Evolutionary conservation across 2,329 filamentous ascomycete species (phyloP), one percentile per base, ranked within the genome.

Genomic region (Aspergillus transmontanensis): DNA sequence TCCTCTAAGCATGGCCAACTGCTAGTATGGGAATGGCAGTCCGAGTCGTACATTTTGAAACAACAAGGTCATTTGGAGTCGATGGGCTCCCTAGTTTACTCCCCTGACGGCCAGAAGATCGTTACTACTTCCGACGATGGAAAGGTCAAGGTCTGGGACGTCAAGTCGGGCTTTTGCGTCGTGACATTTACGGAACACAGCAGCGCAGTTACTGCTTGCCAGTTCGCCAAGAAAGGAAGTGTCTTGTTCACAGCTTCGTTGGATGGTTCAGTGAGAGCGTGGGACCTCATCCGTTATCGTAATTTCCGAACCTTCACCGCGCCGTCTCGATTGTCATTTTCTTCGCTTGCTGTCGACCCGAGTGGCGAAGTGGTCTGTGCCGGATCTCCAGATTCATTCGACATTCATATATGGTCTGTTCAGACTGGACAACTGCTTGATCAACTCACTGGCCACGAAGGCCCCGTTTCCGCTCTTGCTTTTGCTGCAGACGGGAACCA

Each of bases 1-100:
- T 95, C 96, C 0, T 96, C 95, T 2, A 96, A 96, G 72, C 85
- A 97, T 6, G 96, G 96, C 0, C 95, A 99, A 75, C 84, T 99
- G n/a, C 82, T 99, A 4, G 95, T 99, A 4, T 99, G 95, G 95
- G 95, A 99, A 77, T 99, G 96, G 94, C 94, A 98, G 76, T 99
- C 95, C 0, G 96, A 99, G 78, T 98, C 94, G 6, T 99, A 99
- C 78, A 96, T 99, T 63, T 83, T 99, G 55, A 99, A 99, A 80
- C 95, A 99, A 75, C 95, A 98, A 78, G 95, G 94, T 0, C 95
- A 99, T 79, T 94, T 97, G 68, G 95, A 99, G 76, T 91, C 93
- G 2, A 94, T 98, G 87, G 98, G 98, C 78, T 87, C 93, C 0
- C 84, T 99, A 4, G 90, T 91, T 10, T 99, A 98, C 79, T 94